Base-by-base conservation (phyloP, 108 stramenopile genomes). In the Nannochloropsis oceanica region DNA sequence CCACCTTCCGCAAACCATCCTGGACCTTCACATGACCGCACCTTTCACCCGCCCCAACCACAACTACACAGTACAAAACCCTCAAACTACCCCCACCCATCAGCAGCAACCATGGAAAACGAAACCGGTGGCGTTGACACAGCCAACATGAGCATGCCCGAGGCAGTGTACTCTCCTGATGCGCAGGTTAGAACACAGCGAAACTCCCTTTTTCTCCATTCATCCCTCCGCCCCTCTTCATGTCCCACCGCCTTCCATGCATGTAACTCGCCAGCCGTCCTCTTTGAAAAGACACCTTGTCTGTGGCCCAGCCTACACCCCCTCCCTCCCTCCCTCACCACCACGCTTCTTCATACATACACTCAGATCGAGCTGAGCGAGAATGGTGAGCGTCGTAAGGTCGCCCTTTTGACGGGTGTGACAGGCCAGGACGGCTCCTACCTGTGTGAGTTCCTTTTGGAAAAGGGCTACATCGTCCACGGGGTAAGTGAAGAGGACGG, bases 381-480 rank as follows among this genome's bases (percentile, higher is more conserved):
- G 10, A n/a, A 18, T n/a, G 59, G 59, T 7, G 59, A 73, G n/a
- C 59, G 59, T 10, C 59, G 59, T n/a, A 73, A 73, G 59, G 81
- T 83, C 42, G 98, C 98, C 14, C 91, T 98, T 20, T 93, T 98
- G 87, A 98, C 98, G 42, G 98, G 98, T 73, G 97, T 99, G 85
- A 99, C 98, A 22, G 98, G 98, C 12, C 98, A 99, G 86, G 98
- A 99, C 91, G 98, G 98, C 34, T 97, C 96, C 24, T 99, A 99
- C 86, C 92, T 99, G 59, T 94, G 96, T 11, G 97, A 98, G 89
- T 92, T 97, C 44, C 89, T 98, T 42, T 88, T 99, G 26, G 93
- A 91, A 13, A 99, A 99, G 89, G 97, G 97, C 86, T 97, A 96
- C 89, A 85, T 95, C 94, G 96, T 97, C 43, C 96, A 97, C 82